Conservation (phyloP, 192 early-diverging fungal genomes). For the Coemansia sp. region DNA sequence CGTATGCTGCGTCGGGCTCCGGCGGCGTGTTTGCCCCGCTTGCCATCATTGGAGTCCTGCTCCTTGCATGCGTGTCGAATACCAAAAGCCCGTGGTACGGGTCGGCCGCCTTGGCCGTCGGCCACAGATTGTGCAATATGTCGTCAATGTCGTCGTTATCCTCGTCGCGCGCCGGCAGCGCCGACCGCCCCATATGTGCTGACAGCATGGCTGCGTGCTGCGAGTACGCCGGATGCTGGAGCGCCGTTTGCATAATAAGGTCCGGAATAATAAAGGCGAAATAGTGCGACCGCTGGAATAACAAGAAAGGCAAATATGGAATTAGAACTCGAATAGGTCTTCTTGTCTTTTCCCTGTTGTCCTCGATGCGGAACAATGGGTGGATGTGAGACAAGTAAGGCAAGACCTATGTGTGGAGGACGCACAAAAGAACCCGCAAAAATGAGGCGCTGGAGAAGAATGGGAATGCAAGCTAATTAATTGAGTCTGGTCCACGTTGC, state of each 20-base stretch:
- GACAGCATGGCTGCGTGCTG: conserved; percentile 16
- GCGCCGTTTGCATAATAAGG: conserved; percentile 31
- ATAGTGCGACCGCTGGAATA: not conserved
- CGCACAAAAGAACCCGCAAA: not conserved
- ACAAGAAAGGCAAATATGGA: too few relatives aligned
- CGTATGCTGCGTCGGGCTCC: conserved; percentile 2
- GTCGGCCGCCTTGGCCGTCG: conserved; percentile 15
- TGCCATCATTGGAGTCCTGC: conserved; percentile 5
- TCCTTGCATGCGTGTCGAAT: not conserved
- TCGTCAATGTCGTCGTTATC: conserved; percentile 53
- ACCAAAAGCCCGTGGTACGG: not conserved
- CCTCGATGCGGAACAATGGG: conserved; percentile 9
- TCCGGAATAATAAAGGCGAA: not conserved
- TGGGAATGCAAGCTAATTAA: conserved; percentile 7
- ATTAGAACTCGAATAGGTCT: not conserved
- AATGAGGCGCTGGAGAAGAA: conserved; percentile 14
- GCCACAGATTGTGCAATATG: conserved; percentile 50
- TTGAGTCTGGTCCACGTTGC: conserved; percentile 4
- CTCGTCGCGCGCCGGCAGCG: conserved; percentile 11
- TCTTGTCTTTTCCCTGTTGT: not conserved
- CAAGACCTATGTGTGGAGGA: conserved; percentile 3
- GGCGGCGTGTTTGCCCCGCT: conserved; percentile 7
- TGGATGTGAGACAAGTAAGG: conserved; percentile 2
- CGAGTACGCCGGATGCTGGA: conserved; percentile 20
- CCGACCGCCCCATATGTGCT: not conserved